Base-by-base conservation (phyloP, 164 flowering plant genomes). In the Sextonia rubra region DNA sequence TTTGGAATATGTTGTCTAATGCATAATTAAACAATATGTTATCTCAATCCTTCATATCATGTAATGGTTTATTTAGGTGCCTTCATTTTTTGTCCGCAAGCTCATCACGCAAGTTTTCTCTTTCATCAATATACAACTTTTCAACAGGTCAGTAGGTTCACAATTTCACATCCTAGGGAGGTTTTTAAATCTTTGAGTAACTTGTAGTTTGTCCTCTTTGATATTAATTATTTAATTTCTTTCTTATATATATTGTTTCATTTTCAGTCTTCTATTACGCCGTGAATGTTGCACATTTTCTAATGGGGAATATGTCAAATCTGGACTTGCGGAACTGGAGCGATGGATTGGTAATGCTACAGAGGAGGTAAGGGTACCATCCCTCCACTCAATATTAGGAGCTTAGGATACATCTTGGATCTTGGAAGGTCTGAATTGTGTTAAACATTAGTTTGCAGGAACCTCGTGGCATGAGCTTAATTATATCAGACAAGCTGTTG, bases 221-320 rank as follows among this genome's bases (percentile, higher is more conserved):
- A 15, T 4, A 64, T 22, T 52, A 14, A 26, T 3, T 8, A 5
- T 12, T 4, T 71, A 26, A 2, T 71, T 62, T 27, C 72, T 22
- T 69, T 58, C 44, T 5, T 37, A 9, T 37, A 37, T 37, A 7
- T 37, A 37, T 69, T 82, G 22, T 71, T 23, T 60, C 69, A 32
- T 47, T 75, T 23, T 44, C 82, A 93, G 99, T 77, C 97, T 96
- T 80, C 85, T 96, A 24, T 81, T 93, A 63, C 87, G 99, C 61
- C 97, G 97, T 65, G 98, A 96, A 80, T 96, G 99, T 77, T 96
- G 99, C 84, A 88, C 97, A 49, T 93, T 96, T 79, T 86, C 97
- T 73, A 96, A 96, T 82, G 98, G 98, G 47, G 97, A 93, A 79
- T 96, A 96, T 80, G 93, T 93, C 30, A 96, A 91, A 82, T 96